These are phyloP conservation scores for Phylloporus rhodoxanthus DNA, from an alignment of 768 basidiomycete species.

Conservation along the genomic window DNA sequence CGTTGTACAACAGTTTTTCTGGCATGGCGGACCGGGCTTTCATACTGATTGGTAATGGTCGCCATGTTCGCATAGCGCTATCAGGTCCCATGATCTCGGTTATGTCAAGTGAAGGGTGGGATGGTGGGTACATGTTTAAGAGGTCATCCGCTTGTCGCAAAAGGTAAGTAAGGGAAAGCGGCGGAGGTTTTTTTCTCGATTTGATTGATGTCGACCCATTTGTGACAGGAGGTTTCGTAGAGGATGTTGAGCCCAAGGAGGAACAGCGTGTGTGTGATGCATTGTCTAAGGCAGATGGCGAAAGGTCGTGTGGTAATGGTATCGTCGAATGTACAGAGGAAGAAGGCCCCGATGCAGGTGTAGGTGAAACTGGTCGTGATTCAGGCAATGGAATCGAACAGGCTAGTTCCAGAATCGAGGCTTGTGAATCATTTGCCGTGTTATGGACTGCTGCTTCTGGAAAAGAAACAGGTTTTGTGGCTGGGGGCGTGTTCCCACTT, in stretches of 20 bases:
- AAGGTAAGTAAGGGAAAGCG: conserved; percentile 43
- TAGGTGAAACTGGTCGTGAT: conserved; percentile 17
- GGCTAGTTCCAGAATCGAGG: conserved; percentile 9
- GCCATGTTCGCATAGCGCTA: conserved; percentile 72
- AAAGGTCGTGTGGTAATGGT: neutral
- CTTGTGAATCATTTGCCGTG: too few species aligned
- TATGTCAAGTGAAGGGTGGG: conserved; percentile 47
- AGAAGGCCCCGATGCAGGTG: neutral
- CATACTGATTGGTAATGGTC: conserved; percentile 24
- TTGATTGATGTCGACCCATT: conserved; percentile 6
- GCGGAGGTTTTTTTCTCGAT: conserved; percentile 18
- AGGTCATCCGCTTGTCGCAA: conserved; percentile 56
- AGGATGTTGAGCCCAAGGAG: neutral
- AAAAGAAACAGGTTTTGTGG: neutral
- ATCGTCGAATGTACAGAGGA: neutral
- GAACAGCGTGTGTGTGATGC: conserved; percentile 7
- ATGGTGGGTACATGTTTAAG: conserved; percentile 52
- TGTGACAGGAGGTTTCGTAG: neutral
- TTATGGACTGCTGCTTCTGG: neutral
- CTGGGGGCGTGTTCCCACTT: neutral
- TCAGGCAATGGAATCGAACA: conserved; percentile 16
- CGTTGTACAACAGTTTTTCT: conserved; percentile 20
- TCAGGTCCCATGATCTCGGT: conserved; percentile 69
- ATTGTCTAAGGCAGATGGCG: neutral
- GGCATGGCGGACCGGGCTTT: conserved; percentile 7